A percentile compares a stretch with the other conserved stretches of the same genome.
Conservation (phyloP, 768 basidiomycete genomes). For the Trametes elegans region DNA sequence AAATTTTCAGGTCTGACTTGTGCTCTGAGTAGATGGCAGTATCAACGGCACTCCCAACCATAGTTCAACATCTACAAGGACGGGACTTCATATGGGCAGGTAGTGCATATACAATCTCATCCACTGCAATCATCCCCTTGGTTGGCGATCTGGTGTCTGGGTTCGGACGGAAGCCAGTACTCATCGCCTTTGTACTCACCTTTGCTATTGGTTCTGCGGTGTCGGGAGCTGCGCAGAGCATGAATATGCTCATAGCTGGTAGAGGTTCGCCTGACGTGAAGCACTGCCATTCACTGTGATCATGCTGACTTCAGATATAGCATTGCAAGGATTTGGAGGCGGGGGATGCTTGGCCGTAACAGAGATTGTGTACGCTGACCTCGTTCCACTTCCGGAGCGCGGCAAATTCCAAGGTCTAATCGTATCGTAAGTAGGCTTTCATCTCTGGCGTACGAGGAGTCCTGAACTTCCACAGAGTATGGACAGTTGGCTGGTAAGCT, state of each 20-base stretch:
- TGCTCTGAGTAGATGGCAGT: constrained; percentile 8
- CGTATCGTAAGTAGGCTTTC: background rate
- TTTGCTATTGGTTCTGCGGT: constrained; percentile 41
- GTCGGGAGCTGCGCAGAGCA: constrained; percentile 36
- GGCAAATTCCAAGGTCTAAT: constrained; percentile 31
- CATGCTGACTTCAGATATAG: background rate
- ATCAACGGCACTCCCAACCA: constrained; percentile 22
- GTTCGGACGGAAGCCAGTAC: constrained; percentile 35
- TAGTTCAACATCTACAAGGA: constrained; percentile 19
- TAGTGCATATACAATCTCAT: constrained; percentile 34
- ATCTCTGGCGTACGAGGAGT: too few relatives aligned
- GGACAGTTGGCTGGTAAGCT: constrained; percentile 3
- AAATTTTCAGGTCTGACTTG: too few relatives aligned
- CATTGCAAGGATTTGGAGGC: constrained; percentile 26
- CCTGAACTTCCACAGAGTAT: too few relatives aligned
- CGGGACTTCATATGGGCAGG: constrained; percentile 27
- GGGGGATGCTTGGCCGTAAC: constrained; percentile 20
- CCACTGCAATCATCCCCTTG: constrained; percentile 35
- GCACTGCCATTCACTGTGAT: background rate
- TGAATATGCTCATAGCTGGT: constrained; percentile 41
- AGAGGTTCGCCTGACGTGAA: too few relatives aligned
- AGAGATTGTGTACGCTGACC: constrained; percentile 24
- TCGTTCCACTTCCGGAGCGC: constrained; percentile 26
- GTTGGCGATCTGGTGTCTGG: constrained; percentile 32
- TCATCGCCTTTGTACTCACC: constrained; percentile 28